phyloP scores from a whole-genome alignment of 495 filamentous ascomycete genomes.

The Bryoglossum gracile region DNA sequence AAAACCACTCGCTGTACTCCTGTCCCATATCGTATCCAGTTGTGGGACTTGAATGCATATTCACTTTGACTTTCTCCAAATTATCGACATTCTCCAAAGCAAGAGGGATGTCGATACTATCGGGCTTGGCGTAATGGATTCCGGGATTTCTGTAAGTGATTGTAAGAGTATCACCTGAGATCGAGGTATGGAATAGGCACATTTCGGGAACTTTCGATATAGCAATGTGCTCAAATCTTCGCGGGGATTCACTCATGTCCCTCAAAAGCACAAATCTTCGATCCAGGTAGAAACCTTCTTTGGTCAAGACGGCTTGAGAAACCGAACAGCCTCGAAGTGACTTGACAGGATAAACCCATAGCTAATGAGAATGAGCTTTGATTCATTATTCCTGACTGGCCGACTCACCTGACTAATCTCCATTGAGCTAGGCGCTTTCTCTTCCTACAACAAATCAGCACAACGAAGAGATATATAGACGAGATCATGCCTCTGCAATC shows the following conservation, averaged over 20 bases:
- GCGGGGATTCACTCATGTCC: slow-evolving; percentile 23
- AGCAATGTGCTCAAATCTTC: slow-evolving; percentile 56
- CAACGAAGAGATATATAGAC: too few species aligned
- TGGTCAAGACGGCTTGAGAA: slow-evolving; percentile 44
- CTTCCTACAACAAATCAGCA: neutral
- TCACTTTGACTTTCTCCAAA: slow-evolving; percentile 45
- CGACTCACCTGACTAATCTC: slow-evolving; percentile 37
- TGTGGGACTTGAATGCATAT: slow-evolving; percentile 57
- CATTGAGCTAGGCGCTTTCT: neutral
- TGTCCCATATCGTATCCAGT: slow-evolving; percentile 60
- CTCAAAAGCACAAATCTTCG: slow-evolving; percentile 72
- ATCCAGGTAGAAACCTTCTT: slow-evolving; percentile 68
- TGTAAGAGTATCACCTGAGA: slow-evolving; percentile 42
- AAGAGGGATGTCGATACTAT: slow-evolving; percentile 50
- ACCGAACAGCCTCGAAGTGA: slow-evolving; percentile 62
- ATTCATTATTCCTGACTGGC: neutral
- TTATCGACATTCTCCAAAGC: slow-evolving; percentile 39
- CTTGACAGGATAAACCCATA: slow-evolving; percentile 89
- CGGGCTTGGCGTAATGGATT: slow-evolving; percentile 25
- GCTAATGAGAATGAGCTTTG: slow-evolving; percentile 35
- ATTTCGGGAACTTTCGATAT: slow-evolving; percentile 56
- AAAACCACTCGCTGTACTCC: slow-evolving; percentile 68
- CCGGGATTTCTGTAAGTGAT: slow-evolving; percentile 43
- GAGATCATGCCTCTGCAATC: too few species aligned
- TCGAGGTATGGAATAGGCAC: slow-evolving; percentile 56